Evolutionary conservation across 148 eudicot species (phyloP).

Genomic region (Simmondsia chinensis): DNA sequence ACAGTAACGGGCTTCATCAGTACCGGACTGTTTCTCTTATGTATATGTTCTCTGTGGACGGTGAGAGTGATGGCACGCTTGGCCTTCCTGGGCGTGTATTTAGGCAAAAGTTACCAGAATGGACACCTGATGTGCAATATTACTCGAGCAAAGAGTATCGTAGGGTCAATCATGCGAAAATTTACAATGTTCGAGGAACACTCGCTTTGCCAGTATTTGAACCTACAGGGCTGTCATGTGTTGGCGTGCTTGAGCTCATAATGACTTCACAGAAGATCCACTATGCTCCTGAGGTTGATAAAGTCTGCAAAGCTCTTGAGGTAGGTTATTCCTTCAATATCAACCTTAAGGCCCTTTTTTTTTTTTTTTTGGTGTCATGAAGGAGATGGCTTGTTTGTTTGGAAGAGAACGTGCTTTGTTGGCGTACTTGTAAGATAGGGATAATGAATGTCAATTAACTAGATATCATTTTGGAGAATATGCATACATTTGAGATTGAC

Average conservation of each 20-base stretch:
- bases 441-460: no score
- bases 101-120: constrained; percentile 76
- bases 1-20: constrained; percentile 67
- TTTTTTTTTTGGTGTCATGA: no score
- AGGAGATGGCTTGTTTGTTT: no score
- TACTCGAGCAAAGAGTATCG: constrained; percentile 76
- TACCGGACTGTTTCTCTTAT: constrained; percentile 71
- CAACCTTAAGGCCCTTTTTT: no score
- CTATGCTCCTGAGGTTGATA: constrained; percentile 92
- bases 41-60: constrained; percentile 70
- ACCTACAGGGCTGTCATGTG: constrained; percentile 61
- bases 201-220: constrained; percentile 93
- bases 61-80: constrained; percentile 44
- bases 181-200: constrained; percentile 72
- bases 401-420: no score
- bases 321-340: constrained; percentile 28
- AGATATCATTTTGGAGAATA: no score
- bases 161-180: constrained; percentile 58
- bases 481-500: no score
- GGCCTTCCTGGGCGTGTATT: constrained; percentile 97
- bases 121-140: constrained; percentile 95
- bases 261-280: constrained; percentile 80
- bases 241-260: constrained; percentile 90
- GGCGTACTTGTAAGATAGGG: no score
- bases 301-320: constrained; percentile 97